Evolutionary conservation across 176 grass and related monocot genomes (phyloP).

Genomic region (Phyllostachys edulis): DNA sequence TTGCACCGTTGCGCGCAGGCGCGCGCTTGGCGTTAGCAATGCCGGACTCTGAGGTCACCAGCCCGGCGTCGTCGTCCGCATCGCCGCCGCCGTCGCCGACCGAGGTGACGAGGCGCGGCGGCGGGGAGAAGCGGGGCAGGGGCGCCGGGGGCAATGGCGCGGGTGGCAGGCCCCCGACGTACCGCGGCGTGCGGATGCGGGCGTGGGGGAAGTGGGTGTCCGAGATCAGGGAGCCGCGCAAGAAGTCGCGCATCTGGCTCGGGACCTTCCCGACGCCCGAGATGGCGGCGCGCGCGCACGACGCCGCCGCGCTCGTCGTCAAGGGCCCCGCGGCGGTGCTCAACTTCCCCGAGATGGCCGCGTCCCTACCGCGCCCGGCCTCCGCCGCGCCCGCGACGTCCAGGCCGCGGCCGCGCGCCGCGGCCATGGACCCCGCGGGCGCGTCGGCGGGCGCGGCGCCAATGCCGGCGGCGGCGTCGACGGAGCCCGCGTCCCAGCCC

Average conservation of each 20-base stretch:
- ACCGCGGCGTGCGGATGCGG: conserved; percentile 83
- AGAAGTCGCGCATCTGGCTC: conserved; percentile 95
- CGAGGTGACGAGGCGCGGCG: neutral
- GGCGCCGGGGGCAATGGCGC: neutral
- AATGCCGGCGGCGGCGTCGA: neutral
- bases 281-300: conserved; percentile 88
- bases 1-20: neutral
- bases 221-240: conserved; percentile 86
- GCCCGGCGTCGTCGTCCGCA: conserved; percentile 11
- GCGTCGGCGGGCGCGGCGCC: neutral
- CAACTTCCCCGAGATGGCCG: conserved; percentile 69
- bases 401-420: conserved; percentile 65
- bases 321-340: conserved; percentile 62
- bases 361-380: conserved; percentile 52
- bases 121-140: neutral
- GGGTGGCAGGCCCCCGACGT: conserved; percentile 32
- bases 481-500: neutral
- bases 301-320: conserved; percentile 68
- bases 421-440: conserved; percentile 40
- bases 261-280: conserved; percentile 79
- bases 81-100: neutral
- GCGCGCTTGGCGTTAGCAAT: conserved; percentile 3
- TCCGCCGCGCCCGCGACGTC: conserved; percentile 57
- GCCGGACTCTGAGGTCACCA: neutral
- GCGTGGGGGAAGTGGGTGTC: conserved; percentile 95